phyloP scores from a whole-genome alignment of 805 yeast species.

The Hanseniaspora guilliermondii region DNA sequence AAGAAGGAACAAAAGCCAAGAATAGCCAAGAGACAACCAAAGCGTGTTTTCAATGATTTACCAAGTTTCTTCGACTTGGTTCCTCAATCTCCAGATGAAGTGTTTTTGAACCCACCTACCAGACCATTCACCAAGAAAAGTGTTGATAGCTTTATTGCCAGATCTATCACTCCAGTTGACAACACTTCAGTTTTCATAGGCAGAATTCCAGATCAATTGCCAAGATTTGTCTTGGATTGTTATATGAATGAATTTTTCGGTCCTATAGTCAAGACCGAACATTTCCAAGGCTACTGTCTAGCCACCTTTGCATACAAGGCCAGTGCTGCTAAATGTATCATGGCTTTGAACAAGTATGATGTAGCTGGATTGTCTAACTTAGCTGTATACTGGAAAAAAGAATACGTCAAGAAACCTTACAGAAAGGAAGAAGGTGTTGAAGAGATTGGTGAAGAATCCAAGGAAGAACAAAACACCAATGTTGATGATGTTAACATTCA shows the following conservation, averaged over 20 bases:
- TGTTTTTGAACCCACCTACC: conserved; percentile 20
- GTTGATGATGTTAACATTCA: conserved; percentile 15
- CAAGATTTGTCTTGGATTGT: conserved; percentile 18
- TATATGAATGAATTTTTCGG: conserved; percentile 13
- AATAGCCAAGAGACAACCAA: conserved; percentile 20
- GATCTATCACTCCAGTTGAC: conserved; percentile 58
- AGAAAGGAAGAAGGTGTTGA: conserved; percentile 14
- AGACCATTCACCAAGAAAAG: conserved; percentile 38
- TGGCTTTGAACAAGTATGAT: conserved; percentile 55
- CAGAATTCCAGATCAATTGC: conserved; percentile 51
- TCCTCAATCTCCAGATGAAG: conserved; percentile 16
- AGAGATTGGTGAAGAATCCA: conserved; percentile 15
- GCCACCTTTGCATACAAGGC: conserved; percentile 80
- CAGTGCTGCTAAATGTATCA: conserved; percentile 77
- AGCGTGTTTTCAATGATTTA: conserved; percentile 15
- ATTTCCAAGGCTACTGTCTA: conserved; percentile 60
- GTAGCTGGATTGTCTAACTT: conserved; percentile 63
- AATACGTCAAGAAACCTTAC: conserved; percentile 29
- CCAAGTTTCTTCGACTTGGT: conserved; percentile 14
- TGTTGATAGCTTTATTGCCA: conserved; percentile 50
- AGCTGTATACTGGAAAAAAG: conserved; percentile 83
- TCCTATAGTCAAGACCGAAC: conserved; percentile 12
- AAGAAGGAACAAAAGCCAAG: conserved; percentile 32
- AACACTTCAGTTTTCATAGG: conserved; percentile 75
- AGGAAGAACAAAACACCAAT: conserved; percentile 8